phyloP scores from a whole-genome alignment of 2,329 filamentous ascomycete genomes.

The Talaromyces pinophilus region DNA sequence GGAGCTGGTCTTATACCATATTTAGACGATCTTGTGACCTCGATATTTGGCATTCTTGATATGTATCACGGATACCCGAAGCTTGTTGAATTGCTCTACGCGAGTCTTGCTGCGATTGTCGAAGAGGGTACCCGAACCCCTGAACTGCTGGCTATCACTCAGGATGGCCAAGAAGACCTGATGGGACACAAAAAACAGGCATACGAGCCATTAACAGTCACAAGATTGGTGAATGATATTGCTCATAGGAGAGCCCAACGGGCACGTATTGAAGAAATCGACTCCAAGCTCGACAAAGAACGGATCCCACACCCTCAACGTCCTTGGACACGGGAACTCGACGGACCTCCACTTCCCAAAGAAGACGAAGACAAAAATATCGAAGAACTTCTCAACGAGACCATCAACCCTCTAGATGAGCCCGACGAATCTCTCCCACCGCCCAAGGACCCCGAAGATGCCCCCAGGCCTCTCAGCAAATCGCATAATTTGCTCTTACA shows the following conservation, averaged over 20 bases:
- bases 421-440: conserved; percentile 38
- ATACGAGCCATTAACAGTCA: conserved; percentile 35
- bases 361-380: conserved; percentile 28
- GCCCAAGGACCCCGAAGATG: conserved; percentile 53
- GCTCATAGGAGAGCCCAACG: conserved; percentile 37
- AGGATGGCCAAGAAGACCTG: conserved; percentile 29
- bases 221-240: conserved; percentile 39
- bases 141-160: conserved; percentile 48
- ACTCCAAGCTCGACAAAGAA: conserved; percentile 30
- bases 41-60: conserved; percentile 90
- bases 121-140: conserved; percentile 71
- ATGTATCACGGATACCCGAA: conserved; percentile 90
- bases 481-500: conserved; percentile 79
- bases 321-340: conserved; percentile 34
- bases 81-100: conserved; percentile 83
- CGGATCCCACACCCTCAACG: conserved; percentile 34
- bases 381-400: conserved; percentile 27
- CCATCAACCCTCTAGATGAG: conserved; percentile 26
- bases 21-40: conserved; percentile 85
- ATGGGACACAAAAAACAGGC: conserved; percentile 34
- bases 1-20: conserved; percentile 81
- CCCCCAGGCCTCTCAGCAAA: conserved; percentile 66
- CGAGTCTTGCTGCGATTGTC: conserved; percentile 78
- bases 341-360: conserved; percentile 30
- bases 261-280: conserved; percentile 27